Conservation (phyloP, 2,329 filamentous ascomycete genomes). For the Trichoderma simmonsii region DNA sequence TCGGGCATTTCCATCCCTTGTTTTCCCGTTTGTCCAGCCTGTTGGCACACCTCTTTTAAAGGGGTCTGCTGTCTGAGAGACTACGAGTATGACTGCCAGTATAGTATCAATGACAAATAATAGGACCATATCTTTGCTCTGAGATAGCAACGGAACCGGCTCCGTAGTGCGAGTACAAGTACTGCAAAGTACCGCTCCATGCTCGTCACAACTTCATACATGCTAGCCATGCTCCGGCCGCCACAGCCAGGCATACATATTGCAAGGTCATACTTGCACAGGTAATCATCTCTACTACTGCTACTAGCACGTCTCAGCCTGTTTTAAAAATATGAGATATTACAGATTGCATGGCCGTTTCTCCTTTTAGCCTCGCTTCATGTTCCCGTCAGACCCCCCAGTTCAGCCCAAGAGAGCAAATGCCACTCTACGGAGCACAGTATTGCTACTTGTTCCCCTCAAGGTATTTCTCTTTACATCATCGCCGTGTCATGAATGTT, state of each 20-base stretch:
- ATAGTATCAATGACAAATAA: background rate
- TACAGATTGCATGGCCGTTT: background rate
- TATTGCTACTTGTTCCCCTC: background rate
- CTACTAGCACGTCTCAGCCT: background rate
- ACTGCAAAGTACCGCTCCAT: background rate
- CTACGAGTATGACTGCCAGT: background rate
- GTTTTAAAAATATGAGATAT: background rate
- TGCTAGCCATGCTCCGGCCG: background rate
- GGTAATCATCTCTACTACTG: background rate
- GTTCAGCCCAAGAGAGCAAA: background rate
- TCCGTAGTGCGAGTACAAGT: background rate
- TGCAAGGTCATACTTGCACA: background rate
- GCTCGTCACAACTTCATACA: background rate
- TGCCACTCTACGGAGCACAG: background rate
- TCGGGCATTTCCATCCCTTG: background rate
- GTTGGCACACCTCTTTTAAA: background rate
- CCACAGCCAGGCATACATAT: background rate
- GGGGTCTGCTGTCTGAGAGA: background rate
- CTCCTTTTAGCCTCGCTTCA: constrained; percentile 9
- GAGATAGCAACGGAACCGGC: background rate
- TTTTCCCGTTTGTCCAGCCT: background rate
- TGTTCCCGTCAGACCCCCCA: background rate
- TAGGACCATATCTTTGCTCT: background rate
- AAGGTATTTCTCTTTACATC: background rate
- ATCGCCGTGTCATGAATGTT: background rate